These are phyloP conservation scores for Pestalotiopsis sp. DNA, from an alignment of 2,329 filamentous ascomycete species.

Conservation along the genomic window DNA sequence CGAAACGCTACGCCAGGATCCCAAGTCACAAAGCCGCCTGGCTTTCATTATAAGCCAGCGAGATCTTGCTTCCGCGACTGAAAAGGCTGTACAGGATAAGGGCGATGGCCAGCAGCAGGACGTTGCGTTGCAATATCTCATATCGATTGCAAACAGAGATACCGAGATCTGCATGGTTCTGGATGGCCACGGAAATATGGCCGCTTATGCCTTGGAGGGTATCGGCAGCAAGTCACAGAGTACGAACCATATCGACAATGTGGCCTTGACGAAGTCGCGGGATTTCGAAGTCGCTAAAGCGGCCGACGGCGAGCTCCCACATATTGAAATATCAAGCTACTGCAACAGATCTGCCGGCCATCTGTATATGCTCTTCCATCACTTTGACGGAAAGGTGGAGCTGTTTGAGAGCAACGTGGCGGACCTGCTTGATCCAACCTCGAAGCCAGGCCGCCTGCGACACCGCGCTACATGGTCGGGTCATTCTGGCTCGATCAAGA, in stretches of 20 bases:
- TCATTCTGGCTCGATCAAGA: conserved; percentile 77
- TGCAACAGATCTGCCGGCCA: conserved; percentile 65
- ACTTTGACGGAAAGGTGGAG: conserved; percentile 81
- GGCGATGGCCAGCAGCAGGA: conserved; percentile 60
- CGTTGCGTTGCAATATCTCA: conserved; percentile 77
- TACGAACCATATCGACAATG: conserved; percentile 75
- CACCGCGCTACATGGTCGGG: conserved; percentile 76
- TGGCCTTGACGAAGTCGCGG: conserved; percentile 70
- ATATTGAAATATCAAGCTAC: conserved; percentile 73
- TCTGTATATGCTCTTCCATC: conserved; percentile 75
- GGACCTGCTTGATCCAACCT: conserved; percentile 73
- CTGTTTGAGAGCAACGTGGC: conserved; percentile 80
- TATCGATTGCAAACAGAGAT: conserved; percentile 79
- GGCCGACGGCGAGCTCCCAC: conserved; percentile 26
- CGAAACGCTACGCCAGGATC: conserved; percentile 18
- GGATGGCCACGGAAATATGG: conserved; percentile 83
- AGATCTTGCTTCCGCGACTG: conserved; percentile 76
- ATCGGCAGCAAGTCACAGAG: conserved; percentile 69
- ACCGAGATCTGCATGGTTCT: conserved; percentile 87
- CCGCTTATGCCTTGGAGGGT: conserved; percentile 89
- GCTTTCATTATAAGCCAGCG: conserved; percentile 81
- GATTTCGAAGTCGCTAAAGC: conserved; percentile 48
- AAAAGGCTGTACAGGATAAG: conserved; percentile 67
- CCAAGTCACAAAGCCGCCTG: conserved; percentile 52
- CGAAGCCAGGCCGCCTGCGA: conserved; percentile 59